Base-by-base conservation (phyloP, 2,329 filamentous ascomycete genomes). In the Aspergillus awamori region DNA sequence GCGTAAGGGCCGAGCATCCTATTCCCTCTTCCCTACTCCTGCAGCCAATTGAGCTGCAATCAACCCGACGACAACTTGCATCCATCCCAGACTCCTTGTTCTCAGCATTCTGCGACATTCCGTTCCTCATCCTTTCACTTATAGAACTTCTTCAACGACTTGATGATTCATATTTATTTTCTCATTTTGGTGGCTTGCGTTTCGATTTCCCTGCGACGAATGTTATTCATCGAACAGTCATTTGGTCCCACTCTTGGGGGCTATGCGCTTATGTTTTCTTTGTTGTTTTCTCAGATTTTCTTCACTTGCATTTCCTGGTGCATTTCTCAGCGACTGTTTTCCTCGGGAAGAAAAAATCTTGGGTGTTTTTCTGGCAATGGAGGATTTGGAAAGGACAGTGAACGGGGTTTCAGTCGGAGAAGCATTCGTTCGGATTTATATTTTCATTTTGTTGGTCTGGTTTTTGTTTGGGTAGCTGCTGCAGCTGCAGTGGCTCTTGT, bases 1-100 rank as follows among this genome's bases (percentile, higher is more conserved):
- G 48, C 72, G 71, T 59, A 79, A 76, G 67, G 70, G 65, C 59
- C 72, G 79, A 45, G 71, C 77, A n/a, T 80, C 79, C 38, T 81
- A 81, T 65, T 81, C 79, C 43, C 73, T 67, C 64, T 70, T 66
- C 58, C 67, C 67, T 11, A 54, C 64, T 8, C 30, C 64, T 5
- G 39, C 56, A 26, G 56, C 69, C 41, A 57, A 55, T 51, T 64
- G 52, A 61, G 45, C 30, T 47, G 24, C 26, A 22, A 22, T 47
- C 26, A 33, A 24, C n/a, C 47, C 28, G 47, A 51, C 17, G 47
- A 51, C 47, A 30, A 51, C 47, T 20, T 30, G 26, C 47, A 51
- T 30, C 47, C 8, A 15, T 51, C 8, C 33, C 26, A 51, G 47
- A 51, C 15, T 15, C 24, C 26, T 51, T 20, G 26, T 51, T 17